Evolutionary conservation across 2,329 filamentous ascomycete genomes (phyloP).

Genomic region (Teratosphaeria pseudoeucalypti): DNA sequence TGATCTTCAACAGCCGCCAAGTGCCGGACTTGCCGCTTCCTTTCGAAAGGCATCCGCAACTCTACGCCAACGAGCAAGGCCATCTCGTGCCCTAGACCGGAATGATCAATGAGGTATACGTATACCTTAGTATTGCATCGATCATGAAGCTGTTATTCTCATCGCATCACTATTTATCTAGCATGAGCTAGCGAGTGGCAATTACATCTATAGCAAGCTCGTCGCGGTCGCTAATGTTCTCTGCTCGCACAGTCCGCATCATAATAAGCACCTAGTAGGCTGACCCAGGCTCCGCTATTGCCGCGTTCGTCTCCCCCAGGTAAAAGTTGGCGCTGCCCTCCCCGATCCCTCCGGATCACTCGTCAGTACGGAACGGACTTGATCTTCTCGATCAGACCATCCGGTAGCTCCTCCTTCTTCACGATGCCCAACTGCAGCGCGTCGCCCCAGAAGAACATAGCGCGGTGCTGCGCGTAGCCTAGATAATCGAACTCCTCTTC

Average conservation of each 20-base stretch:
- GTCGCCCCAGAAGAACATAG: slow-evolving; percentile 92
- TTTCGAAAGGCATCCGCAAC: no score
- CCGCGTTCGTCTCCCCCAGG: background rate
- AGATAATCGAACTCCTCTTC: slow-evolving; percentile 87
- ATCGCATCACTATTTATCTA: background rate
- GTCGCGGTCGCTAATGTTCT: background rate
- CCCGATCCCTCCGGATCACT: background rate
- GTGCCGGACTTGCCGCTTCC: no score
- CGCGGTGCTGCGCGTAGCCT: slow-evolving; percentile 78
- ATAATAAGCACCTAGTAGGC: no score
- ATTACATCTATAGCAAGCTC: background rate
- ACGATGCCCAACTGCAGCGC: slow-evolving; percentile 67
- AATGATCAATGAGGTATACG: no score
- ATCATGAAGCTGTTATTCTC: background rate
- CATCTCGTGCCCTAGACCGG: no score
- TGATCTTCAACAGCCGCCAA: no score
- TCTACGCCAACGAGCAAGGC: no score
- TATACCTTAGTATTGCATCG: no score
- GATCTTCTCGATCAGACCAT: slow-evolving; percentile 50
- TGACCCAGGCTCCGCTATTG: background rate
- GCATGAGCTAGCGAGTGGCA: background rate
- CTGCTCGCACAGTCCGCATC: background rate
- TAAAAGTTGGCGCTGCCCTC: background rate
- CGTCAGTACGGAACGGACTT: slow-evolving; percentile 58
- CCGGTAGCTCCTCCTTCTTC: slow-evolving; percentile 63